These are phyloP conservation scores for Monascus purpureus DNA, from an alignment of 495 filamentous ascomycete genomes.

Conservation along the genomic window DNA sequence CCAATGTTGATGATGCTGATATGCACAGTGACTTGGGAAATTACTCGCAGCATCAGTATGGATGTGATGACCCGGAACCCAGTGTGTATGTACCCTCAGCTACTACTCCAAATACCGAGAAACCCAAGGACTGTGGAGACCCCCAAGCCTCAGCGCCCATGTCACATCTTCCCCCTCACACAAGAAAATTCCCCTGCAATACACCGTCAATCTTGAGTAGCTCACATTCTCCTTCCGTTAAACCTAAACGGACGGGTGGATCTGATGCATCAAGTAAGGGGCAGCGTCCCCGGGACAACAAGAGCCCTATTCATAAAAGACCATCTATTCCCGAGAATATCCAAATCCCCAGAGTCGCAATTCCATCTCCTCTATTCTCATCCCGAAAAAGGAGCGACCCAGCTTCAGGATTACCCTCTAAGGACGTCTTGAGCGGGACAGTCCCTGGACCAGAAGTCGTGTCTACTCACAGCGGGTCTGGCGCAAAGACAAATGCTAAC, in stretches of 20 bases:
- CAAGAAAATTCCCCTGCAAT: no score
- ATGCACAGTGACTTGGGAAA: constrained; percentile 7
- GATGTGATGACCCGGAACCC: background rate
- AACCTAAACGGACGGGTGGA: no score
- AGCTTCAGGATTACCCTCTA: background rate
- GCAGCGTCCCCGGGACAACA: no score
- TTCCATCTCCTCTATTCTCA: background rate
- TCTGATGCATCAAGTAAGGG: no score
- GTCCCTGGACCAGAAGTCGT: constrained; percentile 1
- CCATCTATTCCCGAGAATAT: background rate
- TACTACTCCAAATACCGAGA: no score
- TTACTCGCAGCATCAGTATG: background rate
- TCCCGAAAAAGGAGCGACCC: no score
- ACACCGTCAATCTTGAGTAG: no score
- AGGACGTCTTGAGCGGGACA: background rate
- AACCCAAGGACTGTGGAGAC: no score
- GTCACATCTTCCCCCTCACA: no score
- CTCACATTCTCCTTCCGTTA: no score
- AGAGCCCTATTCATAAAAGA: no score
- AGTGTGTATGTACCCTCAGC: background rate
- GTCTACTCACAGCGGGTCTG: constrained; percentile 8
- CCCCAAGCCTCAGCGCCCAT: no score
- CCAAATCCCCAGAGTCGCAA: background rate
- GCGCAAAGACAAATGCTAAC: constrained; percentile 16
- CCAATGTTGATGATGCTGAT: constrained; percentile 21